A percentile compares a stretch with the other conserved stretches of the same genome.
These are phyloP conservation scores for Mesembryanthemum crystallinum DNA, from an alignment of 148 eudicot genomes.

Conservation along the genomic window DNA sequence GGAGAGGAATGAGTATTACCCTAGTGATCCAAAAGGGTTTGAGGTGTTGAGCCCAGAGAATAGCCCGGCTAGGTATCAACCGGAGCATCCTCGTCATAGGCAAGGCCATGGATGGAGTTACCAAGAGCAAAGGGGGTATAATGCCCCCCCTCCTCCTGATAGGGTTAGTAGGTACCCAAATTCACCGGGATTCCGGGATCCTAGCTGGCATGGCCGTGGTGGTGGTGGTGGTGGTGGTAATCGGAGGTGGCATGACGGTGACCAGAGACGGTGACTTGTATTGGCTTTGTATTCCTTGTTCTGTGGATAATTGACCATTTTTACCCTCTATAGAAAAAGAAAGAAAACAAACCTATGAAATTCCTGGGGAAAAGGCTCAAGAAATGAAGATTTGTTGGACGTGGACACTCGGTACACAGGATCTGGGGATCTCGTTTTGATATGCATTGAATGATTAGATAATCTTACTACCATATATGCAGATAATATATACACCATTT, in stretches of 20 bases:
- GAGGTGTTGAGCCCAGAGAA: conserved; percentile 68
- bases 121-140: conserved; percentile 33
- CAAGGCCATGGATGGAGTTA: conserved; percentile 36
- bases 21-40: conserved; percentile 33
- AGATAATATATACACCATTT: too few species aligned
- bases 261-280: conserved; percentile 46
- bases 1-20: conserved; percentile 27
- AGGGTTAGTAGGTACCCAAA: conserved; percentile 43
- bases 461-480: not conserved
- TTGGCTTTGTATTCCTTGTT: conserved; percentile 17
- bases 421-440: not conserved
- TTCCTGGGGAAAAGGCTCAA: not conserved
- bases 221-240: conserved; percentile 32
- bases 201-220: conserved; percentile 17
- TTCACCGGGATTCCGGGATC: conserved; percentile 36
- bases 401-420: not conserved
- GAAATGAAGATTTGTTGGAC: not conserved
- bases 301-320: conserved; percentile 11
- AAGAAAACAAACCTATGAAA: not conserved
- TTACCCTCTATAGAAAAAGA: not conserved
- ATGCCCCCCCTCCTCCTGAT: conserved; percentile 40
- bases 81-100: conserved; percentile 19
- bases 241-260: conserved; percentile 33
- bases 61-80: conserved; percentile 41
- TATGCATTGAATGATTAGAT: not conserved